phyloP scores from a whole-genome alignment of 495 filamentous ascomycete species.

The Cercophora sp. region DNA sequence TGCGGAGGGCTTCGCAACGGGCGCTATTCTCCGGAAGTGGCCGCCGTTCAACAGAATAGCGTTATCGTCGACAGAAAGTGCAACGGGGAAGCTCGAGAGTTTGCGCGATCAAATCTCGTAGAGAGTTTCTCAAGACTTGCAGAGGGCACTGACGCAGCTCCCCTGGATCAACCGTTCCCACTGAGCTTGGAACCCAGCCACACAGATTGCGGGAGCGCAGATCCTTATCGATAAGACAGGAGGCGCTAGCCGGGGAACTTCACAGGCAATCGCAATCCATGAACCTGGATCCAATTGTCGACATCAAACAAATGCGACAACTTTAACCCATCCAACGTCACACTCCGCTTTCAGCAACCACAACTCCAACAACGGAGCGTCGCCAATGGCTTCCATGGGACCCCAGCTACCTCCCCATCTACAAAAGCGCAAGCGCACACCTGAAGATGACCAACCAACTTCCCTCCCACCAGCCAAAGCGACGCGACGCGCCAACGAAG shows the following conservation, averaged over 20 bases:
- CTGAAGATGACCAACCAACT: slow-evolving; percentile 36
- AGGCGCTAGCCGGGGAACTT: background rate
- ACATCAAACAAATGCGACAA: too few relatives aligned
- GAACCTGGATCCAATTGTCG: too few relatives aligned
- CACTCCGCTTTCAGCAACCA: too few relatives aligned
- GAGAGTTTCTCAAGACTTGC: background rate
- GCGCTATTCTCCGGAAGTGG: too few relatives aligned
- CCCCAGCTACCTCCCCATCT: slow-evolving; percentile 50
- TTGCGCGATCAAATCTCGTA: background rate
- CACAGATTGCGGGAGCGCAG: background rate
- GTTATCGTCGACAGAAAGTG: background rate
- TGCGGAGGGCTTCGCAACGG: too few relatives aligned
- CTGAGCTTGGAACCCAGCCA: slow-evolving; percentile 12
- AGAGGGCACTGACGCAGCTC: slow-evolving; percentile 22
- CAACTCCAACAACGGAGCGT: too few relatives aligned
- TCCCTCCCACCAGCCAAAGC: slow-evolving; percentile 37
- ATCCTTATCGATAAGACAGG: slow-evolving; percentile 21
- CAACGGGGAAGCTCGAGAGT: background rate
- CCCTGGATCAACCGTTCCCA: slow-evolving; percentile 5
- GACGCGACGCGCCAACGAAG: slow-evolving; percentile 29
- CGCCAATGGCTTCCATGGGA: slow-evolving; percentile 46
- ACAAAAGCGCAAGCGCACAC: slow-evolving; percentile 48
- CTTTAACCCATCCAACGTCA: too few relatives aligned
- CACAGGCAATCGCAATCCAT: too few relatives aligned
- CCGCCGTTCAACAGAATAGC: too few relatives aligned